Evolutionary conservation across 805 yeast genomes (phyloP).

Genomic region (Pichia cephalocereana): DNA sequence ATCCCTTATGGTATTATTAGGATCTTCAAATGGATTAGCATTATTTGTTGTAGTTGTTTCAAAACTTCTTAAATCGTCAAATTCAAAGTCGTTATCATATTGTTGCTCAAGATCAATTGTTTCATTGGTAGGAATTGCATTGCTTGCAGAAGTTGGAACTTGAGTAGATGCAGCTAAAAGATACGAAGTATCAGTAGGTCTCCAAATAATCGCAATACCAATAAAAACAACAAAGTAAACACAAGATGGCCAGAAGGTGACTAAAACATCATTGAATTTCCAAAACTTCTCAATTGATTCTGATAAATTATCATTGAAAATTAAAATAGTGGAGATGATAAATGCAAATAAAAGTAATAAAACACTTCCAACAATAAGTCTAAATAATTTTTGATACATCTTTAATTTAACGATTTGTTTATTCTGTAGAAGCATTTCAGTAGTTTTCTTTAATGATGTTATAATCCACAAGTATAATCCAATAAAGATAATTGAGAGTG

Average conservation of each 20-base stretch:
- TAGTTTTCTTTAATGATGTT: slow-evolving; percentile 65
- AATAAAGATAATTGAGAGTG: slow-evolving; percentile 60
- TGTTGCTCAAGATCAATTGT: slow-evolving; percentile 25
- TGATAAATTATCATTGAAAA: slow-evolving; percentile 63
- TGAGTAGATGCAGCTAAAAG: slow-evolving; percentile 93
- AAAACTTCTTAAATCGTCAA: slow-evolving; percentile 47
- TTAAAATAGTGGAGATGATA: slow-evolving; percentile 57
- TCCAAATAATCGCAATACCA: slow-evolving; percentile 85
- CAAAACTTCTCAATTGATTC: slow-evolving; percentile 81
- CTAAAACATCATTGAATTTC: slow-evolving; percentile 81
- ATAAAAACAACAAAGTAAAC: slow-evolving; percentile 78
- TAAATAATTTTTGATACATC: slow-evolving; percentile 74
- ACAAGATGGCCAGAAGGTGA: slow-evolving; percentile 93
- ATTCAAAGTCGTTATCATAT: slow-evolving; percentile 47
- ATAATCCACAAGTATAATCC: slow-evolving; percentile 69
- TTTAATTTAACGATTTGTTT: slow-evolving; percentile 85
- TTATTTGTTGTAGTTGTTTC: slow-evolving; percentile 26
- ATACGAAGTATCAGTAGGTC: slow-evolving; percentile 93
- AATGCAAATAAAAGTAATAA: slow-evolving; percentile 63
- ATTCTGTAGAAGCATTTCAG: slow-evolving; percentile 64
- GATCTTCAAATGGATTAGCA: slow-evolving; percentile 22
- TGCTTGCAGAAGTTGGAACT: slow-evolving; percentile 55
- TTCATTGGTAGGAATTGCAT: slow-evolving; percentile 16
- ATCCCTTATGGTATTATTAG: slow-evolving; percentile 1
- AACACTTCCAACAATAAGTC: slow-evolving; percentile 65